These are phyloP conservation scores for Aspergillus ellipticus DNA, from an alignment of 495 filamentous ascomycete genomes.

Conservation along the genomic window DNA sequence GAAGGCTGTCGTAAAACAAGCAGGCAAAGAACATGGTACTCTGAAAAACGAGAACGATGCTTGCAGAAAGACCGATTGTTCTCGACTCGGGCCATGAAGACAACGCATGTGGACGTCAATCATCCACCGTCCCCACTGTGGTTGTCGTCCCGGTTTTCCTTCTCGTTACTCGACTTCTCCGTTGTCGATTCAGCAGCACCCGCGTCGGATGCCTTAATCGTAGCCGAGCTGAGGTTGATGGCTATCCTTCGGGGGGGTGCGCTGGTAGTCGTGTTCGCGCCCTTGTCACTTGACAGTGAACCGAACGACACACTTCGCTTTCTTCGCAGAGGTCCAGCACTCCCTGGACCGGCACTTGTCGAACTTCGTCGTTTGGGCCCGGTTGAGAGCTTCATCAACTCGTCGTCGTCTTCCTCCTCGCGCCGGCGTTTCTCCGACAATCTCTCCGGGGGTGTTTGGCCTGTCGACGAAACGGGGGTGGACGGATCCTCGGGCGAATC, in stretches of 20 bases:
- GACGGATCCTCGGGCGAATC: slow-evolving; percentile 26
- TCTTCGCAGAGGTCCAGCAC: slow-evolving; percentile 33
- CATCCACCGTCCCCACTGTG: slow-evolving; percentile 25
- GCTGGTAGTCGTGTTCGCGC: slow-evolving; percentile 23
- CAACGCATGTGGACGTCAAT: slow-evolving; percentile 7
- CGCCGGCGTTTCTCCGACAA: slow-evolving; percentile 88
- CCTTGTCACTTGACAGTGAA: slow-evolving; percentile 30
- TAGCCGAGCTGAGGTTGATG: slow-evolving; percentile 39
- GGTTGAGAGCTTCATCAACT: slow-evolving; percentile 65
- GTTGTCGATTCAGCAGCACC: slow-evolving; percentile 12
- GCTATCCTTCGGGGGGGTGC: slow-evolving; percentile 47
- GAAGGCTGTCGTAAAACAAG: slow-evolving; percentile 27
- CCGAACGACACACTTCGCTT: slow-evolving; percentile 42
- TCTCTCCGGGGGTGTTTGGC: slow-evolving; percentile 59
- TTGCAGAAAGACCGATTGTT: slow-evolving; percentile 3
- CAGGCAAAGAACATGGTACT: slow-evolving; percentile 16
- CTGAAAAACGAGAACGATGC: slow-evolving; percentile 11
- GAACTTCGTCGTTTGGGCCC: slow-evolving; percentile 63
- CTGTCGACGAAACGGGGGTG: slow-evolving; percentile 27
- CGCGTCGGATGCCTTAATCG: slow-evolving; percentile 18
- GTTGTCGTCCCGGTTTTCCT: slow-evolving; percentile 35
- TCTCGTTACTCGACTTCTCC: slow-evolving; percentile 29
- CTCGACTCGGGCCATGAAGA: not conserved
- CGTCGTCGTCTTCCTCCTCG: slow-evolving; percentile 85
- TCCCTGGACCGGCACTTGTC: slow-evolving; percentile 33